Percentiles rank a stretch among this genome's conserved stretches.
Evolutionary conservation across 495 filamentous ascomycete genomes (phyloP).

Genomic region (Sordaria brevicollis): DNA sequence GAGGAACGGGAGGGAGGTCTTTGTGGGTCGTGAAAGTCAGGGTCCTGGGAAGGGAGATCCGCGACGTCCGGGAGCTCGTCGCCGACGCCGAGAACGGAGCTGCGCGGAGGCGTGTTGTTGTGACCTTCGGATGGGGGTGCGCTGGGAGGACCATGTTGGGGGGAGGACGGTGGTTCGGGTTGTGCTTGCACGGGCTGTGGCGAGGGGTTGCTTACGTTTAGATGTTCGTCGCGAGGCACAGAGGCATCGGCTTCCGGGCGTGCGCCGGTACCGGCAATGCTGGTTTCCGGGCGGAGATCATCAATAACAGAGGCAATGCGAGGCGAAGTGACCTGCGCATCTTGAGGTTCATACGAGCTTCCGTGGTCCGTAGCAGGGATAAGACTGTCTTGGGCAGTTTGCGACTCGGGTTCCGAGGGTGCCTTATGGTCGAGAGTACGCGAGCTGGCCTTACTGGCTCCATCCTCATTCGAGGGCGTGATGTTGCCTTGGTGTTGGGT

Average conservation of each 20-base stretch:
- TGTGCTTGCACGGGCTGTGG: constrained; percentile 16
- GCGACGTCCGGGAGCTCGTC: not conserved
- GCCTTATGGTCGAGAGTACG: constrained; percentile 8
- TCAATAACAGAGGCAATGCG: constrained; percentile 9
- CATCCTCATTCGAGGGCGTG: not conserved
- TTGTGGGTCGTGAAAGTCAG: not conserved
- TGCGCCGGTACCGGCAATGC: constrained; percentile 14
- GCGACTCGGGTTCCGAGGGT: not conserved
- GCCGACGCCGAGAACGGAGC: not conserved
- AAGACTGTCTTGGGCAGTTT: constrained; percentile 7
- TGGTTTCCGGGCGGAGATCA: constrained; percentile 16
- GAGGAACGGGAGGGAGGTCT: not conserved
- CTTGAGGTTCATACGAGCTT: not conserved
- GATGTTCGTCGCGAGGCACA: not conserved
- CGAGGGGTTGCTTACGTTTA: constrained; percentile 19
- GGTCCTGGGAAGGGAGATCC: not conserved
- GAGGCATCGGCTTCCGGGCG: constrained; percentile 14
- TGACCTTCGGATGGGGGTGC: not conserved
- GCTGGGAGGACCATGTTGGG: not conserved
- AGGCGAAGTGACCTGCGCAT: not conserved
- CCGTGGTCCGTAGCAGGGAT: constrained; percentile 7
- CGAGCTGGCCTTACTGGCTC: not conserved
- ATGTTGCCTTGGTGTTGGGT: not conserved
- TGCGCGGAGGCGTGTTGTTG: not conserved
- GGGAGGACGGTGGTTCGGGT: constrained; percentile 2